These are phyloP conservation scores for Crotalaria pallida DNA, from an alignment of 306 rosid genomes.

Conservation along the genomic window DNA sequence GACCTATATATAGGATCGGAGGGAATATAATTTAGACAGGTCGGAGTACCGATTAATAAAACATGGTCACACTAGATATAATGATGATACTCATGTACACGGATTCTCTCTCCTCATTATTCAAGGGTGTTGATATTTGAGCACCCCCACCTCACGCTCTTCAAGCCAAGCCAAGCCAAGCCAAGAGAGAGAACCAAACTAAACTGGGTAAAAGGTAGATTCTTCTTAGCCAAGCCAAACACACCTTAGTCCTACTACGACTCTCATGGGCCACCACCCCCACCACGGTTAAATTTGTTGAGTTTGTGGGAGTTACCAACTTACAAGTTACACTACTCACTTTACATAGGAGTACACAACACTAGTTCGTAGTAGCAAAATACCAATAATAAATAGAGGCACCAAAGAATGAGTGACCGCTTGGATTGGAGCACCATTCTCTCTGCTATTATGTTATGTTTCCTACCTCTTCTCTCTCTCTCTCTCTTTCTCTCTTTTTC, in stretches of 20 bases:
- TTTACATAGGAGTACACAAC: too few species aligned
- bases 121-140: not conserved
- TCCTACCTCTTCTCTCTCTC: not conserved
- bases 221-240: slow-evolving; percentile 18
- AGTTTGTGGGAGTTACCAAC: slow-evolving; percentile 9
- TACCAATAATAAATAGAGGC: slow-evolving; percentile 39
- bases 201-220: not conserved
- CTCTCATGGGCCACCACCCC: not conserved
- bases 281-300: slow-evolving; percentile 17
- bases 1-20: too few species aligned
- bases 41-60: too few species aligned
- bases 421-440: slow-evolving; percentile 20
- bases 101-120: not conserved
- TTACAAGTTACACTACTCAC: not conserved
- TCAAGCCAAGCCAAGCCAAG: not conserved
- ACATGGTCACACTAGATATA: too few species aligned
- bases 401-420: slow-evolving; percentile 27
- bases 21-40: too few species aligned
- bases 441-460: not conserved
- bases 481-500: not conserved
- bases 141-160: slow-evolving; percentile 26
- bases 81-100: not conserved
- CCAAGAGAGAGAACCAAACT: not conserved
- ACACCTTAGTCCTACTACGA: too few species aligned
- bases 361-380: too few species aligned